phyloP scores from a whole-genome alignment of 768 basidiomycete genomes.

The Mycena capillaripes region DNA sequence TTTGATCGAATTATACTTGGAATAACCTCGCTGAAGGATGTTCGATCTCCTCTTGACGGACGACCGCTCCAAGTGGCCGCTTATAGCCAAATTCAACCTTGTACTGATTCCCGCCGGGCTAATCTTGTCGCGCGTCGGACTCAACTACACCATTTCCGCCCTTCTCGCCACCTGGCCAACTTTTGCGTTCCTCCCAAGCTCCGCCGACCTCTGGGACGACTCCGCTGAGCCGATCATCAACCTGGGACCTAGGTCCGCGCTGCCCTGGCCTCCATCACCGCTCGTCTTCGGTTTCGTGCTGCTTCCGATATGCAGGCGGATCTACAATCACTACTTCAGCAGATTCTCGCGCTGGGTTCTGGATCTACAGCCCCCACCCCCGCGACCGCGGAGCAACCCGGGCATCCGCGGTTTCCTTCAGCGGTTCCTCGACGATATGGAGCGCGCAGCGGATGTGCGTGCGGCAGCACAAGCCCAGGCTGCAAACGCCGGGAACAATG shows the following conservation, averaged over 20 bases:
- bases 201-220: slow-evolving; percentile 45
- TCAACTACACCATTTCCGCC: slow-evolving; percentile 56
- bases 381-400: slow-evolving; percentile 35
- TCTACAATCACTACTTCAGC: slow-evolving; percentile 59
- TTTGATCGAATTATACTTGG: neutral
- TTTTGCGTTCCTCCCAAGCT: slow-evolving; percentile 51
- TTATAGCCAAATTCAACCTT: slow-evolving; percentile 82
- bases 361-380: slow-evolving; percentile 53
- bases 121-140: slow-evolving; percentile 70
- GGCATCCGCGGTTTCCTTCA: slow-evolving; percentile 39
- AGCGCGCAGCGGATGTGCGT: slow-evolving; percentile 33
- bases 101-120: slow-evolving; percentile 79
- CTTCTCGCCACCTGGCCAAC: slow-evolving; percentile 64
- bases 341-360: slow-evolving; percentile 60
- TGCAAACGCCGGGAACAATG: slow-evolving; percentile 28
- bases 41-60: slow-evolving; percentile 75
- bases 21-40: slow-evolving; percentile 56
- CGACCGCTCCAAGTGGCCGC: slow-evolving; percentile 81
- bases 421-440: slow-evolving; percentile 39
- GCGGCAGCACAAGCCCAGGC: slow-evolving; percentile 16
- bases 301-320: slow-evolving; percentile 60
- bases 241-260: slow-evolving; percentile 21
- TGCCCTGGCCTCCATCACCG: slow-evolving; percentile 72
- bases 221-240: slow-evolving; percentile 53
- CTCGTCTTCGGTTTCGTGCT: slow-evolving; percentile 67